A percentile compares a stretch with the other conserved stretches of the same genome.
phyloP scores from a whole-genome alignment of 1,284 basidiomycete genomes.

The Cutaneotrichosporon cavernicola region DNA sequence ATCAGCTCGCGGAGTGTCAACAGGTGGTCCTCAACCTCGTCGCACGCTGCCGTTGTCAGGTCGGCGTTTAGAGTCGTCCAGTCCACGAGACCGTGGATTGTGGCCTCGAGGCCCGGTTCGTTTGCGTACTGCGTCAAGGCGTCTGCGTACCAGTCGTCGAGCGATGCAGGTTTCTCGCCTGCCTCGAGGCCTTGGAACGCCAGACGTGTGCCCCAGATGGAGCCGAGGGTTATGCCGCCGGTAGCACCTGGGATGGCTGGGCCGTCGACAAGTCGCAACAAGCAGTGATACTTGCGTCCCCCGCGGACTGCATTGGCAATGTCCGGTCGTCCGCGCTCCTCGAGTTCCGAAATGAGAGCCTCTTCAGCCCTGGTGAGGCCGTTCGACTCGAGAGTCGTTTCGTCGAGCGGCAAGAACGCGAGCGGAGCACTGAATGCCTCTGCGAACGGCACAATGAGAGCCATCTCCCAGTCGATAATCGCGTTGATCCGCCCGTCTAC shows the following conservation, averaged over 20 bases:
- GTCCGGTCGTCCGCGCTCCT: neutral
- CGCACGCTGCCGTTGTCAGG: neutral
- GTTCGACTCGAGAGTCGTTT: conserved; percentile 2
- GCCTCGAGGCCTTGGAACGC: conserved; percentile 9
- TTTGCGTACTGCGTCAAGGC: conserved; percentile 7
- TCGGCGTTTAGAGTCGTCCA: conserved; percentile 11
- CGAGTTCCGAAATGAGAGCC: neutral
- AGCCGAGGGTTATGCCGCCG: conserved; percentile 2
- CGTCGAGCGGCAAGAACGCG: conserved; percentile 5
- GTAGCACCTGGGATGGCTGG: conserved; percentile 9
- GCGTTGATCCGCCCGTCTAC: conserved; percentile 5
- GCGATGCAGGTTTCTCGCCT: conserved; percentile 2
- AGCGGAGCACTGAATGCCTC: conserved; percentile 11
- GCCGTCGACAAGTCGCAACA: conserved; percentile 1
- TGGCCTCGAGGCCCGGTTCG: conserved; percentile 7
- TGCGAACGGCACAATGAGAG: conserved; percentile 3
- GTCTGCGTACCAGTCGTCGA: conserved; percentile 12
- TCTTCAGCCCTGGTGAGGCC: conserved; percentile 10
- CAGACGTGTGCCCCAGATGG: conserved; percentile 8
- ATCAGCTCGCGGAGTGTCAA: neutral
- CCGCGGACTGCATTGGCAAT: conserved; percentile 1
- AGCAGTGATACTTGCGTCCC: conserved; percentile 10
- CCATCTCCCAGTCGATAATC: conserved; percentile 16
- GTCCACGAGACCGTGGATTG: conserved; percentile 11
- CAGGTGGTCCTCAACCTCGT: conserved; percentile 10